Conservation (phyloP, 1,139 yeast genomes). For the Eremothecium sinecaudum region DNA sequence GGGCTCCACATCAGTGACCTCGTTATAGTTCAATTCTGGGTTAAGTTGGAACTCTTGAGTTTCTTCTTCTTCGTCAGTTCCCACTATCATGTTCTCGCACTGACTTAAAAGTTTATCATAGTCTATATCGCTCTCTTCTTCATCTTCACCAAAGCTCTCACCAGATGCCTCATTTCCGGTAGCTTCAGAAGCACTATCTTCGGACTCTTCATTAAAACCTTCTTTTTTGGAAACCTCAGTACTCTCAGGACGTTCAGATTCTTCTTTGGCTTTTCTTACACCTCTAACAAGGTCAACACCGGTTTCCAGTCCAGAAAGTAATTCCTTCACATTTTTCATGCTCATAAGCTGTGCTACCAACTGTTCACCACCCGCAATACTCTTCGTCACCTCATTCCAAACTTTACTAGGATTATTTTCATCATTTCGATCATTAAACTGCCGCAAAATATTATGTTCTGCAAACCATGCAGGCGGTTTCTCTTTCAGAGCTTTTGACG, state of each 20-base stretch:
- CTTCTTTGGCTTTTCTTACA: constrained; percentile 30
- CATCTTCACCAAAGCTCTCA: constrained; percentile 16
- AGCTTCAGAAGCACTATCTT: constrained; percentile 11
- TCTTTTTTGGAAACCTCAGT: constrained; percentile 6
- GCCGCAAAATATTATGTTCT: constrained; percentile 19
- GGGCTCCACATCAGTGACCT: constrained; percentile 55
- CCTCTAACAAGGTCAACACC: constrained; percentile 56
- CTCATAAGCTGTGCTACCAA: constrained; percentile 48
- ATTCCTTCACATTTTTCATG: constrained; percentile 40
- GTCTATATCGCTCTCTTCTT: constrained; percentile 25
- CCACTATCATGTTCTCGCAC: constrained; percentile 44
- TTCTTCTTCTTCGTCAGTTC: constrained; percentile 43
- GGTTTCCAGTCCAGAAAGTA: constrained; percentile 43
- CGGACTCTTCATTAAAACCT: constrained; percentile 13
- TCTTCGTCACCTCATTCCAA: constrained; percentile 42
- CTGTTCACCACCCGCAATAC: constrained; percentile 34
- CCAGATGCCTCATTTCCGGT: constrained; percentile 20
- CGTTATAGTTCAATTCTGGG: constrained; percentile 42
- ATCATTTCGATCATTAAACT: constrained; percentile 23
- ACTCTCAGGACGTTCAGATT: constrained; percentile 12
- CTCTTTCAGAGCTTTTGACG: constrained; percentile 16
- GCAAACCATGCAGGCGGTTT: constrained; percentile 29
- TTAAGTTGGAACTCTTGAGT: constrained; percentile 31
- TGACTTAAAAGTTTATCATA: constrained; percentile 29
- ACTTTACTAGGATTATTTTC: constrained; percentile 38